Evolutionary conservation across 2,329 filamentous ascomycete genomes (phyloP).

Genomic region (Ceratocystis ficicola): DNA sequence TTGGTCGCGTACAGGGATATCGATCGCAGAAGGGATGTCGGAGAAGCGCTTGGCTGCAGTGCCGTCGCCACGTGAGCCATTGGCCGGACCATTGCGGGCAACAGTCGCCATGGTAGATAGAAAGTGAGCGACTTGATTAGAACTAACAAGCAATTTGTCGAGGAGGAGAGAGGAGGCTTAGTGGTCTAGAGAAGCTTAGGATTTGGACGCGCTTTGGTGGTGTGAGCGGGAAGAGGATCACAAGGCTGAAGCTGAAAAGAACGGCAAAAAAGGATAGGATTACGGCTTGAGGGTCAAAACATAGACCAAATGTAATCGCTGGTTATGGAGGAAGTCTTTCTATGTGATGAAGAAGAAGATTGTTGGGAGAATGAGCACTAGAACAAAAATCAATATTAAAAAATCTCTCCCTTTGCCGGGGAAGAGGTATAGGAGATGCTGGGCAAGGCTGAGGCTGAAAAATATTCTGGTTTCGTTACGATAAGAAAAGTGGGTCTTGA

Average conservation of each 20-base stretch:
- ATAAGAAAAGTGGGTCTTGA: neutral
- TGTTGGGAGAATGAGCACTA: neutral
- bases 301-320: neutral
- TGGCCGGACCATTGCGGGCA: constrained; percentile 33
- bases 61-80: constrained; percentile 30
- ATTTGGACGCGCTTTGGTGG: neutral
- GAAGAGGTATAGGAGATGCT: neutral
- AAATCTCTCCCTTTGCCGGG: neutral
- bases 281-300: neutral
- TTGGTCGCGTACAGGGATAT: constrained; percentile 53
- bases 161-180: neutral
- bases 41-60: constrained; percentile 47
- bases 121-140: neutral
- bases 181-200: neutral
- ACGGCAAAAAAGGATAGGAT: neutral
- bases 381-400: neutral
- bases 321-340: neutral
- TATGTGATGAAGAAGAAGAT: neutral
- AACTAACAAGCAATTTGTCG: neutral
- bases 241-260: constrained; percentile 13
- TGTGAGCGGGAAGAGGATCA: neutral
- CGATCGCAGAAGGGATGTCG: constrained; percentile 52
- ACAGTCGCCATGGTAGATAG: constrained; percentile 17
- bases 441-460: neutral
- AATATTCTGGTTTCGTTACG: neutral